phyloP scores from a whole-genome alignment of 108 stramenopile species.

The Cafeteria roenbergensis region DNA sequence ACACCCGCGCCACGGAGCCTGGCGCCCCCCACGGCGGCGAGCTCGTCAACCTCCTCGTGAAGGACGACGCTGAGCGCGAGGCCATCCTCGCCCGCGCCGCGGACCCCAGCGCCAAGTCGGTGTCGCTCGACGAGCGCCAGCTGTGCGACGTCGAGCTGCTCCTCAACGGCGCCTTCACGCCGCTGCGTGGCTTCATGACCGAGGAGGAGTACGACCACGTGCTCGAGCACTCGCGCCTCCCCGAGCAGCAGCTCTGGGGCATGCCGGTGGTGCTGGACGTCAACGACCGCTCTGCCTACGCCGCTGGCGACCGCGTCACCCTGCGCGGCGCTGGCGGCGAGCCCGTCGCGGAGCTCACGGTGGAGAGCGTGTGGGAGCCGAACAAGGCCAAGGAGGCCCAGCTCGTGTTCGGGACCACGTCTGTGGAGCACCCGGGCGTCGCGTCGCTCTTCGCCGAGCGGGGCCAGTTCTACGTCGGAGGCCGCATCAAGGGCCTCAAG shows the following conservation, averaged over 20 bases:
- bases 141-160: slow-evolving; percentile 90
- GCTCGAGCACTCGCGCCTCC: slow-evolving; percentile 73
- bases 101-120: slow-evolving; percentile 26
- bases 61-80: slow-evolving; percentile 65
- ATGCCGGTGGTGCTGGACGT: slow-evolving; percentile 88
- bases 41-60: slow-evolving; percentile 77
- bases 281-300: slow-evolving; percentile 69
- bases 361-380: slow-evolving; percentile 5
- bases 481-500: slow-evolving; percentile 87
- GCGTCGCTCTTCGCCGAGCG: slow-evolving; percentile 93
- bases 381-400: slow-evolving; percentile 65
- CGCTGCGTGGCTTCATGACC: slow-evolving; percentile 93
- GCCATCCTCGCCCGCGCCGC: slow-evolving; percentile 64
- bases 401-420: slow-evolving; percentile 72
- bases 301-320: slow-evolving; percentile 72
- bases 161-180: slow-evolving; percentile 91
- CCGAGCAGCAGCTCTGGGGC: slow-evolving; percentile 82
- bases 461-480: slow-evolving; percentile 93
- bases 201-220: slow-evolving; percentile 72
- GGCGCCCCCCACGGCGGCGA: slow-evolving; percentile 73
- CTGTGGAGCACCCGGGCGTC: slow-evolving; percentile 91
- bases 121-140: slow-evolving; percentile 78
- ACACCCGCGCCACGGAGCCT: background rate
- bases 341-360: slow-evolving; percentile 6
- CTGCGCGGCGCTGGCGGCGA: slow-evolving; percentile 37